Evolutionary conservation across 2,329 filamentous ascomycete genomes (phyloP), one percentile per base, ranked within the genome.

Genomic region (Fusarium sp.): DNA sequence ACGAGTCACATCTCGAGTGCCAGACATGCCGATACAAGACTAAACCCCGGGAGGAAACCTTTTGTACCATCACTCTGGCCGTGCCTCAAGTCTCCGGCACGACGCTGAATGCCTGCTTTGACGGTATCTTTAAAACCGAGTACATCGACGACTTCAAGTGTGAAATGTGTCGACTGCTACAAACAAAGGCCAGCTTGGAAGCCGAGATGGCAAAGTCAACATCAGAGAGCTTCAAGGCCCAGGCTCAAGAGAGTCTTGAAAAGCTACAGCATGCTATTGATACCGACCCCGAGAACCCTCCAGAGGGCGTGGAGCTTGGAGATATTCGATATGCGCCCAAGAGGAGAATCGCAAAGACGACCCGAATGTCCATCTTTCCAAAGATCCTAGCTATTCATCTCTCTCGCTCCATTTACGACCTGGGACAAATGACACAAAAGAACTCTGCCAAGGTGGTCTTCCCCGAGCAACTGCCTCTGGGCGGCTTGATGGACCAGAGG

Each of bases 91-190:
- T 89, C 61, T 88, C 84, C 46, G 90, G 91, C 3, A 93, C 93
- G 1, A 90, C 92, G 0, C 83, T 99, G 13, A 93, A 90, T 72
- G 83, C 88, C 8, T 99, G 95, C 76, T 95, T 99, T 70, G 95
- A 99, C 71, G 91, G 91, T 36, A 89, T 97, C 76, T 89, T 99
- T 67, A 97, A 97, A 77, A 92, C 92, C 1, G 95, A 99, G 76
- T 90, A 93, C 74, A 97, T 99, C 65, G 94, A 98, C 63, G 95
- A 97, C 74, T 99, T 96, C 81, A 93, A 91, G 68, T 99, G 95
- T 78, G 95, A 97, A 70, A 91, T 88, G 77, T 99, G 95, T 73
- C 88, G 93, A 22, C 82, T 99, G n/a, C 78, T 91, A 39, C 91
- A 97, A 74, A 93, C 93, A 5, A 79, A 91, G 49, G 81, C 87